phyloP scores from a whole-genome alignment of 1,284 basidiomycete genomes.

The Tremellales sp. region DNA sequence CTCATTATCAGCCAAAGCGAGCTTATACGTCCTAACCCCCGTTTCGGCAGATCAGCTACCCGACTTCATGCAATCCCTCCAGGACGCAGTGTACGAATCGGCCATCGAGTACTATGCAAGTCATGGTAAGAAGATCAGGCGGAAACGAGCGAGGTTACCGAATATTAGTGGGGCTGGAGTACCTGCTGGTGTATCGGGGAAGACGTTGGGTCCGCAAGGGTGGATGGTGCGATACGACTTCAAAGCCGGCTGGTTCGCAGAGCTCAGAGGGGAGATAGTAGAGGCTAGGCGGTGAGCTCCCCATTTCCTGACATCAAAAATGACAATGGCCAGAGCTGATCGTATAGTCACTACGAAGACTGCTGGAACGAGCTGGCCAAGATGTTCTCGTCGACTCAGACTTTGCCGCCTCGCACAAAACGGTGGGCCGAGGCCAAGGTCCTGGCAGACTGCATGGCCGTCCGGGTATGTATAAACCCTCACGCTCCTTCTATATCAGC shows the following conservation, averaged over 20 bases:
- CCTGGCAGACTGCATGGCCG: constrained; percentile 80
- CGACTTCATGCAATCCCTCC: constrained; percentile 77
- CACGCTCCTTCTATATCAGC: background rate
- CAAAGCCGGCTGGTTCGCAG: constrained; percentile 94
- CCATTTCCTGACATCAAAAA: constrained; percentile 14
- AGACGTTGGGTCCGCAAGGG: constrained; percentile 71
- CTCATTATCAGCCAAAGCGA: constrained; percentile 82
- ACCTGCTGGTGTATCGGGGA: constrained; percentile 24
- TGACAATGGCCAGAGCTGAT: constrained; percentile 4
- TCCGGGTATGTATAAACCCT: constrained; percentile 59
- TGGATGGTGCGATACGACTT: constrained; percentile 97
- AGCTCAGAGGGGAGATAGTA: constrained; percentile 85
- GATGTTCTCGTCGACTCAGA: constrained; percentile 81
- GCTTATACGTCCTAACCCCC: constrained; percentile 89
- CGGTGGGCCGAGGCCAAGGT: constrained; percentile 98
- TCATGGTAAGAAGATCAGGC: constrained; percentile 82
- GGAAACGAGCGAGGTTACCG: constrained; percentile 72
- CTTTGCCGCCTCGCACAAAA: constrained; percentile 86
- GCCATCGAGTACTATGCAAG: constrained; percentile 88
- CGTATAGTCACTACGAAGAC: constrained; percentile 82
- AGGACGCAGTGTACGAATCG: constrained; percentile 79
- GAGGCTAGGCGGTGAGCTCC: constrained; percentile 76
- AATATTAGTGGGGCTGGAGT: constrained; percentile 56
- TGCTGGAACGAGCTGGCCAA: constrained; percentile 73
- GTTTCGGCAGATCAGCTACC: constrained; percentile 73